Evolutionary conservation across 805 yeast species (phyloP), one percentile per base, ranked within the genome.

Genomic region (Saccharomycopsis vini): DNA sequence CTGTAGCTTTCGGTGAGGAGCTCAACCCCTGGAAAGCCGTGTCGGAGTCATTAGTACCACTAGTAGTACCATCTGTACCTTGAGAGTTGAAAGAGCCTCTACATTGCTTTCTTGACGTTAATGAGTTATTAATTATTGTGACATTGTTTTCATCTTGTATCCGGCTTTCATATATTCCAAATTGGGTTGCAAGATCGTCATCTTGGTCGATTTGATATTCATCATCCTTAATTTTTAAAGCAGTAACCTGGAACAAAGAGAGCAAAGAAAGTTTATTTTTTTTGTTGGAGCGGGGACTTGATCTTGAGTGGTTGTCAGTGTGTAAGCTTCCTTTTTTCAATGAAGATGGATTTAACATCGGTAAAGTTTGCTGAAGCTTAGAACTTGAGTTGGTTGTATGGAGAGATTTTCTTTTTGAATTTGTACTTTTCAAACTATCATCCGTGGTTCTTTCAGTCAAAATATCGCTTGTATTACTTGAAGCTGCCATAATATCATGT

Each of bases 151-250:
- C 31, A 28, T 28, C 10, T 13, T n/a, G 7, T 32, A 9, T n/a
- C 9, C 12, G 21, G 15, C 21, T 36, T 37, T 43, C 45, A 31
- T 34, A 38, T 6, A 26, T 20, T 21, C n/a, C 24, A 19, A 39
- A 39, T 22, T 44, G 44, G 3, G 44, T 19, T n/a, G 12, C 29
- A 18, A 38, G n/a, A 36, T 41, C 39, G 13, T 41, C 36, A 22
- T 24, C 42, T 6, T 39, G 30, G 3, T 12, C 19, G 23, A n/a
- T 9, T 13, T 37, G 34, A 16, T 45, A 41, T 23, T 40, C 44
- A 16, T 48, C 51, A 13, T 48, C 51, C 37, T 48, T 48, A 5
- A 48, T 40, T 35, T 36, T 36, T 39, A 45, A 28, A 9, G 51
- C 51, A 15, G 51, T 40, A 4, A 18, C 23, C 32, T 43, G 49